Base-by-base conservation (phyloP, 345 rosid genomes). In the Linum usitatissimum region DNA sequence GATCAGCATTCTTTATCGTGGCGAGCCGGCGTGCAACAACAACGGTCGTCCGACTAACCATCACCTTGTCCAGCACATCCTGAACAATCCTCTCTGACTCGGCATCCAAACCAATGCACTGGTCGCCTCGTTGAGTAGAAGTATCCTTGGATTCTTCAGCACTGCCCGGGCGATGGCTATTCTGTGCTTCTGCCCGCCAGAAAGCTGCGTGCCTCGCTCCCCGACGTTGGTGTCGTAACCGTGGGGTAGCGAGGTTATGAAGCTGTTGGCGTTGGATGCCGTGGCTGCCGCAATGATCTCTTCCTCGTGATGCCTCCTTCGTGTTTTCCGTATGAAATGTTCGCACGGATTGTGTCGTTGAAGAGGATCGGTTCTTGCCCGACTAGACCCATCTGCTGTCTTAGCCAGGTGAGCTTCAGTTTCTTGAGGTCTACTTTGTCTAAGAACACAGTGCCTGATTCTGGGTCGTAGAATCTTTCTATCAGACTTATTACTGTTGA, bases 331-430 rank as follows among this genome's bases (percentile, higher is more conserved):
- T 84, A 86, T 6, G 77, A 80, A 18, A 88, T 82, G 77, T 86
- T 88, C 28, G 59, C 28, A 1, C 83, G 78, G 53, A 86, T 86
- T 3, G 86, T 79, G 72, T 81, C 88, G 0, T 86, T 86, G 83
- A 88, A 86, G 14, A 82, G 81, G 18, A 82, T 65, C 6, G 96
- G 96, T 69, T 88, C 92, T 69, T 88, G 92, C 30, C 86, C 78
- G 48, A 86, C 92, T 18, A 88, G 49, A 20, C 92, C 88, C 78
- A 84, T 79, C 31, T 84, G 90, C 63, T 82, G 83, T 72, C 92
- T 86, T 65, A 88, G 51, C 92, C 88, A 88, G 45, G 76, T 79
- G 15, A 88, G 60, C 59, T 70, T 82, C 0, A 86, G 54, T 57
- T 73, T 72, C 18, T 49, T 60, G 55, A 88, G 55, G 30, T 74